Base-by-base conservation (phyloP, 1,284 basidiomycete species). In the Cystobasidium slooffiae region DNA sequence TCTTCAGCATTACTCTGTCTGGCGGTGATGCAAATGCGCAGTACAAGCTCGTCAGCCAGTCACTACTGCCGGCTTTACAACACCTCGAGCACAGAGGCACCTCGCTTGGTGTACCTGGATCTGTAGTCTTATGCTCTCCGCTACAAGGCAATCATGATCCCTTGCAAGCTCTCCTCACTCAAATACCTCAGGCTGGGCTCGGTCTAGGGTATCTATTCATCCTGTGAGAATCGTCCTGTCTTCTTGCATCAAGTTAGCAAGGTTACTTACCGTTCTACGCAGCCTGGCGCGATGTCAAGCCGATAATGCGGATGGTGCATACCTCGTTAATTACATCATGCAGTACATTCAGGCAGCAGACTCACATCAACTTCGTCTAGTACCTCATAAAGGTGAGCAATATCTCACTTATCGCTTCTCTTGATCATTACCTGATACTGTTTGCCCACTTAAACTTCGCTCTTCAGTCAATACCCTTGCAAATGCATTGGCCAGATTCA, bases 121-220 rank as follows among this genome's bases (percentile, higher is more conserved):
- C 49, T 22, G 62, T 59, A n/a, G 55, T 73, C 41, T 44, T 73
- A 22, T 49, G 49, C 47, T 73, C 70, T 14, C 14, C 62, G 16
- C 41, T 73, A 18, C 62, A 66, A 53, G 63, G 70, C 55, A 51
- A 51, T 31, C 47, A n/a, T 18, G 70, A 73, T 41, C 70, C 70
- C 22, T 46, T 73, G 41, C 51, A 56, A 24, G 70, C 52, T 6
- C 63, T 73, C 39, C 62, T 73, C 16, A 47, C 62, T 8, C 62
- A 73, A 12, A 41, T 62, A 39, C 53, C 49, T 5, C 24, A 44
- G 9, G 59, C 51, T 39, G 70, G 70, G 16, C 51, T 53, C 44
- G 70, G 70, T 6, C 24, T 73, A 37, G 70, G 70, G 31, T 73
- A 65, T 58, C 70, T 73, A 1, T 73, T 73, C 70, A 66, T 73